A percentile compares a stretch with the other conserved stretches of the same genome.
phyloP scores from a whole-genome alignment of 164 flowering plant species.

The Aristolochia californica region DNA sequence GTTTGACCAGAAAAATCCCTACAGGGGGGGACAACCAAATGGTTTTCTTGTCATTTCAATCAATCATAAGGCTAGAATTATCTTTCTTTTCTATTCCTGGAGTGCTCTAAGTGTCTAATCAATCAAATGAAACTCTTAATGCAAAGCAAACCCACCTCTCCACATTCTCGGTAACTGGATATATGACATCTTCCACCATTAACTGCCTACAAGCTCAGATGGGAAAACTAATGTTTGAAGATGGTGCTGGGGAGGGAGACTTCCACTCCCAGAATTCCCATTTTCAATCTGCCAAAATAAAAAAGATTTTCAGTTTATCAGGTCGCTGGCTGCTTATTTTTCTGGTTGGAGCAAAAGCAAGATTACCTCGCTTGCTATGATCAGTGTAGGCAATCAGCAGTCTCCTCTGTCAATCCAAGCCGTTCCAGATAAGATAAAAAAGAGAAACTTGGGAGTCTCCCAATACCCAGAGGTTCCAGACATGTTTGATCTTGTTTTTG shows the following conservation, averaged over 20 bases:
- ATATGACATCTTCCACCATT: too few relatives aligned
- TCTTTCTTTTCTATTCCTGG: neutral
- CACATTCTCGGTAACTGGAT: neutral
- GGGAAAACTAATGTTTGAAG: too few relatives aligned
- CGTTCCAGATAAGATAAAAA: neutral
- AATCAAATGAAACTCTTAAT: neutral
- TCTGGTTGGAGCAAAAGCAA: too few relatives aligned
- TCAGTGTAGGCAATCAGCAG: neutral
- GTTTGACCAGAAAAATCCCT: neutral
- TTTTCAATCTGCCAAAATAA: too few relatives aligned
- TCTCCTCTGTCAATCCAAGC: neutral
- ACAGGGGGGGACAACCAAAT: neutral
- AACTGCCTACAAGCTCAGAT: too few relatives aligned
- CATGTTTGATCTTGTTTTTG: neutral
- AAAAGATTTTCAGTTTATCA: too few relatives aligned
- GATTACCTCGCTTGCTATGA: constrained; percentile 1
- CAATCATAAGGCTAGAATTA: constrained; percentile 10
- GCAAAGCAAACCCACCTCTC: neutral
- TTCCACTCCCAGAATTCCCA: too few relatives aligned
- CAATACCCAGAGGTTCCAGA: neutral
- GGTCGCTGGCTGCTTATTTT: too few relatives aligned
- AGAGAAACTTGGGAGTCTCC: neutral
- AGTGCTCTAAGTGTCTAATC: neutral
- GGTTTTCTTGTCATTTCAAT: constrained; percentile 1
- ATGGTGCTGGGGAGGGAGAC: too few relatives aligned